Percentiles rank a stretch among this genome's conserved stretches.
Conservation (phyloP, 202 grass and related monocot genomes). For the Alloteropsis angusta region DNA sequence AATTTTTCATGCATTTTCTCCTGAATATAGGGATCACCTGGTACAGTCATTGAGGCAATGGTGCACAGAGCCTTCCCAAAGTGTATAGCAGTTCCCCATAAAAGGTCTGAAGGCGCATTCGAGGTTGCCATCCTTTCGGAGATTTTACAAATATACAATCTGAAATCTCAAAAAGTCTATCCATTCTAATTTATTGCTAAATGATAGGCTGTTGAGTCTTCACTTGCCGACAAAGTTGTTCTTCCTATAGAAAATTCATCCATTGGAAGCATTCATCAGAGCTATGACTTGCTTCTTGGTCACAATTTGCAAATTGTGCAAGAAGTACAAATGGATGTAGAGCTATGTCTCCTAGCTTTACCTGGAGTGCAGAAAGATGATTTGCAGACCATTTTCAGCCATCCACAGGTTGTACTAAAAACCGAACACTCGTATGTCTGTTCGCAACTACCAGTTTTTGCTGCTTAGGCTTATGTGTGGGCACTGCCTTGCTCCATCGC, state of each 20-base stretch:
- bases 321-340: constrained; percentile 43
- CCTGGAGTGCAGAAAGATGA: constrained; percentile 34
- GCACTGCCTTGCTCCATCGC: neutral
- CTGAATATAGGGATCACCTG: constrained; percentile 3
- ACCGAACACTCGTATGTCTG: neutral
- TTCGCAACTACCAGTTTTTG: neutral
- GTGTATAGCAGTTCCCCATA: neutral
- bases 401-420: constrained; percentile 33
- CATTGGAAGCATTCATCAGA: constrained; percentile 53
- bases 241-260: constrained; percentile 62
- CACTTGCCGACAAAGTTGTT: constrained; percentile 40
- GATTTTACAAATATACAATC: neutral
- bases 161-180: neutral
- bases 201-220: constrained; percentile 53
- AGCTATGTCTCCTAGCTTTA: constrained; percentile 50
- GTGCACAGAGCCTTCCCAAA: neutral
- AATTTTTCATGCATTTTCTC: neutral
- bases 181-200: neutral
- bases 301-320: constrained; percentile 50
- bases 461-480: neutral
- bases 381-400: constrained; percentile 46
- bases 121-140: neutral
- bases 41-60: neutral
- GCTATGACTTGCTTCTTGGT: constrained; percentile 52
- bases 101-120: neutral